These are phyloP conservation scores for Boletus tylopilopsis DNA, from an alignment of 768 basidiomycete species.

Conservation along the genomic window DNA sequence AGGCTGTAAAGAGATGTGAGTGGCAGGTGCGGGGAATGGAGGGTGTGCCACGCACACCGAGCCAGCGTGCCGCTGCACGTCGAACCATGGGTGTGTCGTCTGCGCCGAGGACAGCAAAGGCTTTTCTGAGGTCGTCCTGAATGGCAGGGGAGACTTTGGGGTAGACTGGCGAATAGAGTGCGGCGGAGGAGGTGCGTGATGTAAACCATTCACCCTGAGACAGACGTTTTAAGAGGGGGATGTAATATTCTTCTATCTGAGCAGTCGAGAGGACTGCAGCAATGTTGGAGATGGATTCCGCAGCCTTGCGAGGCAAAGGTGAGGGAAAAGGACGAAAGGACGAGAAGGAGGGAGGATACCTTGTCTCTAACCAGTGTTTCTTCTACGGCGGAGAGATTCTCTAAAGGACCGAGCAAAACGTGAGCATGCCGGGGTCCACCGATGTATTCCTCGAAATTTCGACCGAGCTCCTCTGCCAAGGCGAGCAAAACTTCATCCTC, in stretches of 20 bases:
- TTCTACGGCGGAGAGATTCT: slow-evolving; percentile 94
- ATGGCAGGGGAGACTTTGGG: slow-evolving; percentile 64
- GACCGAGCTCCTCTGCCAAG: slow-evolving; percentile 91
- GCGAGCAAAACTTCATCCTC: slow-evolving; percentile 98
- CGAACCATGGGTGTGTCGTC: slow-evolving; percentile 99
- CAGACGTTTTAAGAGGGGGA: slow-evolving; percentile 86
- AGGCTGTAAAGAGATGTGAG: slow-evolving; percentile 45
- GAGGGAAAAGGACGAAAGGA: neutral
- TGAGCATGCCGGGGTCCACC: slow-evolving; percentile 88
- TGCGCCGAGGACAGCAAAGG: slow-evolving; percentile 74
- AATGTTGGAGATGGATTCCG: slow-evolving; percentile 92
- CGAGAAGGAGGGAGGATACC: slow-evolving; percentile 42
- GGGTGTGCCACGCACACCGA: slow-evolving; percentile 67
- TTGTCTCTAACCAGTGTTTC: slow-evolving; percentile 98
- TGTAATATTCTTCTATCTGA: slow-evolving; percentile 86
- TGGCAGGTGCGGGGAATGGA: neutral
- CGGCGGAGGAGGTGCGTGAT: slow-evolving; percentile 91
- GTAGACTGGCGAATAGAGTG: slow-evolving; percentile 90
- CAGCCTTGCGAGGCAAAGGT: slow-evolving; percentile 55
- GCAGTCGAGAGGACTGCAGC: slow-evolving; percentile 68
- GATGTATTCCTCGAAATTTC: slow-evolving; percentile 89
- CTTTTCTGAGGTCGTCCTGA: slow-evolving; percentile 86
- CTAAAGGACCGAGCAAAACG: slow-evolving; percentile 84
- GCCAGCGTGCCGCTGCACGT: slow-evolving; percentile 92
- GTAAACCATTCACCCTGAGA: slow-evolving; percentile 98